Conservation (phyloP, 2,329 filamentous ascomycete genomes). For the Curvularia verruculosa region DNA sequence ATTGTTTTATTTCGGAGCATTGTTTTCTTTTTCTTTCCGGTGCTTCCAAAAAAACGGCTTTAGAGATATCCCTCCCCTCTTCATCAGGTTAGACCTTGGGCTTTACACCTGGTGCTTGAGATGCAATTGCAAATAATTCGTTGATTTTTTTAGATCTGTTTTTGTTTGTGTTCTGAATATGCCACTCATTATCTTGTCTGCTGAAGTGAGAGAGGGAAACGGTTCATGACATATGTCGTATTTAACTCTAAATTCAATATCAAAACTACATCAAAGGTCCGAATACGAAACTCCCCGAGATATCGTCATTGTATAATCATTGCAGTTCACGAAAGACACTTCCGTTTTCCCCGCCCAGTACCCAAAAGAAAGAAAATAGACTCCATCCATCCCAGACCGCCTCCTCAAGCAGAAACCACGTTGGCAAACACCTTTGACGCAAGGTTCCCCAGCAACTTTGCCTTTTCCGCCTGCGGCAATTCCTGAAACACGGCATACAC, state of each 20-base stretch:
- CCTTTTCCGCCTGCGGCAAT: constrained; percentile 80
- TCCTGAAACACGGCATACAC: constrained; percentile 93
- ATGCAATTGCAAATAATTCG: not conserved
- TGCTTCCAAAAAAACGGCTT: not conserved
- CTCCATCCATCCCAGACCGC: not conserved
- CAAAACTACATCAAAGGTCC: not conserved
- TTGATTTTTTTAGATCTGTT: too few relatives aligned
- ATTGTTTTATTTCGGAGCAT: too few relatives aligned
- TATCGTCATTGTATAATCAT: constrained; percentile 19
- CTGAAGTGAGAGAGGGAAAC: not conserved
- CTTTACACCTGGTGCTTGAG: not conserved
- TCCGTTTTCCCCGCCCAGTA: not conserved
- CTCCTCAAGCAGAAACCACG: constrained; percentile 57
- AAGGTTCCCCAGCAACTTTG: constrained; percentile 79
- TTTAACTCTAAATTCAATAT: not conserved
- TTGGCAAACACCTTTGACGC: constrained; percentile 87
- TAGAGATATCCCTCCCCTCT: constrained; percentile 16
- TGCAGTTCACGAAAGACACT: not conserved
- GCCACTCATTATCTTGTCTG: not conserved
- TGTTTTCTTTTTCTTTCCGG: not conserved
- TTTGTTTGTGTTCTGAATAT: not conserved
- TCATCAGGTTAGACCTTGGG: not conserved
- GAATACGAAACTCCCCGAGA: constrained; percentile 12
- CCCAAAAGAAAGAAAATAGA: too few relatives aligned
- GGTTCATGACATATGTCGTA: not conserved